Conservation (phyloP, 129 eudicot genomes). For the Mikania micrantha region DNA sequence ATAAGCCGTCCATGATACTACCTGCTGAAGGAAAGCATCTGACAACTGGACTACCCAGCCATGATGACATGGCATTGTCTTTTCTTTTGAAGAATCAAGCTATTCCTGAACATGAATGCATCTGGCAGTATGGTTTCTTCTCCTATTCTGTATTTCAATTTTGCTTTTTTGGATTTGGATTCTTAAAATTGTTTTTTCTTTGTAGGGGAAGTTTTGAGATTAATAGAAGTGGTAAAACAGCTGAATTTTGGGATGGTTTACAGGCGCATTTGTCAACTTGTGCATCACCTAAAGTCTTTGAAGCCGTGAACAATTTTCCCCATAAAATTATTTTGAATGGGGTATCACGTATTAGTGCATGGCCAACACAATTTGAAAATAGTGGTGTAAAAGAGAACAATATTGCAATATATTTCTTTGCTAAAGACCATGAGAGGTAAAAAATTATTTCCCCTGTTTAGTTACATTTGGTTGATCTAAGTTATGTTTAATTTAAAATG, state of each 20-base stretch:
- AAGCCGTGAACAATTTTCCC: conserved; percentile 56
- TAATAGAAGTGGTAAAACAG: conserved; percentile 42
- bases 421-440: conserved; percentile 81
- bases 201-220: conserved; percentile 91
- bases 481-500: not conserved
- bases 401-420: conserved; percentile 79
- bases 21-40: conserved; percentile 30
- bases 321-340: conserved; percentile 47
- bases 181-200: not conserved
- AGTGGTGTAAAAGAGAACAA: conserved; percentile 63
- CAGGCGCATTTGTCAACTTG: conserved; percentile 86
- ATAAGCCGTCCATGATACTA: conserved; percentile 24
- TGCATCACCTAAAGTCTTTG: conserved; percentile 68
- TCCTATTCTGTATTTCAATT: not conserved
- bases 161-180: not conserved
- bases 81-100: conserved; percentile 39
- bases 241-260: conserved; percentile 63
- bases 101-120: conserved; percentile 75
- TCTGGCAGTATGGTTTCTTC: conserved; percentile 78
- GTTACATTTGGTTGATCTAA: not conserved
- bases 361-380: conserved; percentile 82
- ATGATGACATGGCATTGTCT: conserved; percentile 30
- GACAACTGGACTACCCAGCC: conserved; percentile 23
- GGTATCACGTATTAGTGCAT: conserved; percentile 68
- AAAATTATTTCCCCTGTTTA: not conserved